These are phyloP conservation scores for Phialophora chinensis DNA, from an alignment of 2,329 filamentous ascomycete species.

Conservation along the genomic window DNA sequence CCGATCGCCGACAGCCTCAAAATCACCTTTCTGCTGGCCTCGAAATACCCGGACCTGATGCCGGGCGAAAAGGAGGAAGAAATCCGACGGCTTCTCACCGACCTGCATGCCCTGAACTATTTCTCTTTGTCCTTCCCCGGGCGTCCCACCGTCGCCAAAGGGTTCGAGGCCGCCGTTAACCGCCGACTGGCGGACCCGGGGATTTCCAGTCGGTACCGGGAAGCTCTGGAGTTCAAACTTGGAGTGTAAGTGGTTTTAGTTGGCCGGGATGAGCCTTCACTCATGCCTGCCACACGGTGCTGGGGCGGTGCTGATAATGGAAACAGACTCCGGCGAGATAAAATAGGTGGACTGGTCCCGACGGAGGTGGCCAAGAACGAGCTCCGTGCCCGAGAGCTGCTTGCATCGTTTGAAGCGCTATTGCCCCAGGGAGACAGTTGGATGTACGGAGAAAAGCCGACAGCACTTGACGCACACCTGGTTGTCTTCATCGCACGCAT, in stretches of 20 bases:
- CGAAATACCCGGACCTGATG: slow-evolving; percentile 1
- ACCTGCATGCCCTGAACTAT: slow-evolving; percentile 7
- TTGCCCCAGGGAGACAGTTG: neutral
- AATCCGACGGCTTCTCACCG: neutral
- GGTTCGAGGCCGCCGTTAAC: neutral
- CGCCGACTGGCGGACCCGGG: neutral
- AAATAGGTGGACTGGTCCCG: slow-evolving; percentile 15
- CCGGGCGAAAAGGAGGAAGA: neutral
- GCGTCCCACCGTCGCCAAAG: neutral
- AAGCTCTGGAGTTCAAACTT: slow-evolving; percentile 16
- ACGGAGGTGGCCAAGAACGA: slow-evolving; percentile 13
- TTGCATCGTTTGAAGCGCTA: neutral
- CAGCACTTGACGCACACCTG: slow-evolving; percentile 12
- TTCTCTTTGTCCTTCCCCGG: neutral
- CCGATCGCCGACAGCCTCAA: slow-evolving; percentile 1
- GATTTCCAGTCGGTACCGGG: slow-evolving; percentile 14
- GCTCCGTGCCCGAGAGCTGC: neutral
- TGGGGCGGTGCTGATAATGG: neutral
- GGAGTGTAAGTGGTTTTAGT: slow-evolving; percentile 9
- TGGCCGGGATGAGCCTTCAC: too few relatives aligned
- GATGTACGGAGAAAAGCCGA: neutral
- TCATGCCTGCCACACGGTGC: neutral
- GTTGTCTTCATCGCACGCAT: slow-evolving; percentile 12
- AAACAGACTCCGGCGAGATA: slow-evolving; percentile 14
- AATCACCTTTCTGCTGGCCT: neutral